Base-by-base conservation (phyloP, 805 yeast species). In the Hemisphaericaspora nanyangensis region DNA sequence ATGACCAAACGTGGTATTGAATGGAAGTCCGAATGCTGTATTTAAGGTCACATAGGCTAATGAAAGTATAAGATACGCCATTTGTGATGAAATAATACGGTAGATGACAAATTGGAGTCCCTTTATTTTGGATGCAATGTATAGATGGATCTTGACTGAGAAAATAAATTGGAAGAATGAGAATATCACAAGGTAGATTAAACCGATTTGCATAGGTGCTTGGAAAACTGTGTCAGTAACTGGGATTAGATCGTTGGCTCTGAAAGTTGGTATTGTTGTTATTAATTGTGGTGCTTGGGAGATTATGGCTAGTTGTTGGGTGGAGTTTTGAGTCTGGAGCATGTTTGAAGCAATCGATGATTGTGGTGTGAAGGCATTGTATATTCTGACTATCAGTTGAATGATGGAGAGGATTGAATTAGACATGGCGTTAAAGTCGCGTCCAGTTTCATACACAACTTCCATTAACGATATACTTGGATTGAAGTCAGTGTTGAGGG, bases 151-250 rank as follows among this genome's bases (percentile, higher is more conserved):
- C 10, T 52, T 52, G 20, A 49, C 39, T 28, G 57, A 44, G 45
- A 59, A 56, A 12, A 61, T 34, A 32, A 62, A 63, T 44, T 56
- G 65, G 53, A 61, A 62, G 38, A 63, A 63, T 6, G 67, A 48
- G 43, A 63, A 62, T 4, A 60, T 45, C 18, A 58, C 55, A 44
- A 60, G 47, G 44, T 62, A 62, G 29, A 62, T 52, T 17, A 60
- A 38, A 1, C 66, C 68, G n/a, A 62, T 44, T 34, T 60, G 61
- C 15, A 61, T 48, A 1, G 65, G 62, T 10, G 65, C 67, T 38
- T 52, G 61, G 25, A 51, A 50, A 15, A 60, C 49, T 27, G 47
- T 52, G 26, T 51, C 33, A 1, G 37, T 33, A 2, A 60, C 60
- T 1, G 66, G 66, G 8, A 54, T 39, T 4, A 44, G 34, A 36